A percentile compares a stretch with the other conserved stretches of the same genome.
phyloP scores from a whole-genome alignment of 2,329 filamentous ascomycete genomes.

The Whalleya microplaca region DNA sequence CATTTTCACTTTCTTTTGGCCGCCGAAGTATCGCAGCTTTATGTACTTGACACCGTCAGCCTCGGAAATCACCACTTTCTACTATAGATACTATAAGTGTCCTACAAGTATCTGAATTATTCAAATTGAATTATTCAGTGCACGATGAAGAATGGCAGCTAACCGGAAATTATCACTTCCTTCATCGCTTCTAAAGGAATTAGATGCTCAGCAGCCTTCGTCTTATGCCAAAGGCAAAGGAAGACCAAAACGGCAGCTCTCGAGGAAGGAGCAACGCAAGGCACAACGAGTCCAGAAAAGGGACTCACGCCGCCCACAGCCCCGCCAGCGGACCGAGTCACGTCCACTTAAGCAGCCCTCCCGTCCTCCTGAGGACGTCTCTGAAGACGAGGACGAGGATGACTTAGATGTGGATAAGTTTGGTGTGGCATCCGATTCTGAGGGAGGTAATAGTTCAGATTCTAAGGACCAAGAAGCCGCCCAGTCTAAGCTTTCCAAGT shows the following conservation, averaged over 20 bases:
- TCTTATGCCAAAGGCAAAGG: constrained; percentile 17
- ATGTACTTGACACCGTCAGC: no score
- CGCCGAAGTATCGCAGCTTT: no score
- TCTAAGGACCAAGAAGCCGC: constrained; percentile 7
- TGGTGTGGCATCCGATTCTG: constrained; percentile 30
- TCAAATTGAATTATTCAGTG: not conserved
- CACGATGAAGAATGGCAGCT: constrained; percentile 33
- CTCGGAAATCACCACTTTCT: no score
- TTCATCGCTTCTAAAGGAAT: constrained; percentile 47
- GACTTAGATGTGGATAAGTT: constrained; percentile 29
- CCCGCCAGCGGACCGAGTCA: constrained; percentile 20
- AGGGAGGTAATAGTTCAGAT: constrained; percentile 38
- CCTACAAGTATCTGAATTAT: not conserved
- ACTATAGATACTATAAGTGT: not conserved
- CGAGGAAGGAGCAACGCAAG: constrained; percentile 39
- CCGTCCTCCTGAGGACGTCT: constrained; percentile 1
- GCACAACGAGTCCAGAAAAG: constrained; percentile 36
- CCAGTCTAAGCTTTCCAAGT: constrained; percentile 35
- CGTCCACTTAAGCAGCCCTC: constrained; percentile 10
- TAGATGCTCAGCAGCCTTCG: constrained; percentile 39
- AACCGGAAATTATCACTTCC: constrained; percentile 48
- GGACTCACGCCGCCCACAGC: constrained; percentile 31
- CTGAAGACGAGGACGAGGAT: constrained; percentile 20
- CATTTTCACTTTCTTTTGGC: no score
- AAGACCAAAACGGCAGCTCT: constrained; percentile 26